These are phyloP conservation scores for Argentina anserina DNA, from an alignment of 306 rosid species.

Conservation along the genomic window DNA sequence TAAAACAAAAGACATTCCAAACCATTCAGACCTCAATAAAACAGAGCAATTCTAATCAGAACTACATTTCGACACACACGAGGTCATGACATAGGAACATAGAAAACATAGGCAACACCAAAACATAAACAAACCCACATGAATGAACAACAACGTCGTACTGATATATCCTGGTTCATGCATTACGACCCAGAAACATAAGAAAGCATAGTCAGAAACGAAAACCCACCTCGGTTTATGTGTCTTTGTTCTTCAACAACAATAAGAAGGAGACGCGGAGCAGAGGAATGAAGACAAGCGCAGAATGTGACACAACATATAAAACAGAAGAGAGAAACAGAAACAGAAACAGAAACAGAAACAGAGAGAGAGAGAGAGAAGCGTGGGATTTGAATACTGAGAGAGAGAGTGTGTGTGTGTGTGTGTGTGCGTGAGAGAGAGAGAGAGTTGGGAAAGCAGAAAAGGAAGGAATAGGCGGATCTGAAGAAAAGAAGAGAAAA, in stretches of 20 bases:
- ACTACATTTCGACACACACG: not conserved
- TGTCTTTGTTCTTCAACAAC: not conserved
- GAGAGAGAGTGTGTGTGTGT: too few relatives aligned
- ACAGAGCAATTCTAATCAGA: not conserved
- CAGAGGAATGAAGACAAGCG: slow-evolving; percentile 16
- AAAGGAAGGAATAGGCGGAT: not conserved
- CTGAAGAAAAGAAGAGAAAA: not conserved
- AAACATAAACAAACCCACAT: slow-evolving; percentile 1
- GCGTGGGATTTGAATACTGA: too few relatives aligned
- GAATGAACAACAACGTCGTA: not conserved
- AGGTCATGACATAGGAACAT: not conserved
- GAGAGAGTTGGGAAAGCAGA: slow-evolving; percentile 4
- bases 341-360: too few relatives aligned
- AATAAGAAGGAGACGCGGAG: slow-evolving; percentile 9
- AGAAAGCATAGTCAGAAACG: not conserved
- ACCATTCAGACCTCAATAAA: not conserved
- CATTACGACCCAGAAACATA: not conserved
- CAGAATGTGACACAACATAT: slow-evolving; percentile 21
- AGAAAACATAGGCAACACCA: not conserved
- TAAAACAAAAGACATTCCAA: not conserved
- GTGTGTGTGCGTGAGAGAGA: slow-evolving; percentile 10
- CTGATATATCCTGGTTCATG: too few relatives aligned
- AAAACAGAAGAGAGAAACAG: not conserved
- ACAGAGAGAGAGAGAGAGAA: too few relatives aligned
- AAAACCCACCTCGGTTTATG: slow-evolving; percentile 21